A percentile compares a stretch with the other conserved stretches of the same genome.
These are phyloP conservation scores for Glycine soja DNA, from an alignment of 306 rosid genomes.

Conservation along the genomic window DNA sequence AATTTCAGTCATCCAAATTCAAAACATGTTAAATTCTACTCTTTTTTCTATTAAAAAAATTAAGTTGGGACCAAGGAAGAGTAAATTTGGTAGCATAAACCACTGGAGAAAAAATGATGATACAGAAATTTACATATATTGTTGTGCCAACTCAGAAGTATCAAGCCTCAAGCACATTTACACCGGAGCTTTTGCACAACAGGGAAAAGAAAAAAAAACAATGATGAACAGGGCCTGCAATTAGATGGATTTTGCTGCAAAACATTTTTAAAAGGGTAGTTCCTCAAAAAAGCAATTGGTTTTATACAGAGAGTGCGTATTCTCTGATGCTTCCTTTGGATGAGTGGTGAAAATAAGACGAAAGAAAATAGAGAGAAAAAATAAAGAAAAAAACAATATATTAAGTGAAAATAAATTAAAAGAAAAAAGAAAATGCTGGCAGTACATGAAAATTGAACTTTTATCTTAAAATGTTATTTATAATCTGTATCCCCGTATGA, in stretches of 20 bases:
- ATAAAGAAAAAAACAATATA: no score
- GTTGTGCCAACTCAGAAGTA: not conserved
- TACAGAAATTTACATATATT: not conserved
- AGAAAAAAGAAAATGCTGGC: no score
- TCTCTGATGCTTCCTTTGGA: not conserved
- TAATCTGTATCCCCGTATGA: no score
- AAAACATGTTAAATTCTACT: not conserved
- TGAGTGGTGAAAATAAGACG: not conserved
- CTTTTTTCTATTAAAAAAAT: not conserved
- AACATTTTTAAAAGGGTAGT: not conserved
- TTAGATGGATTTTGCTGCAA: not conserved
- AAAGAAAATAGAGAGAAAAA: not conserved
- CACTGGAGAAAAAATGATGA: no score
- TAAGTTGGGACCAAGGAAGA: conserved; percentile 14
- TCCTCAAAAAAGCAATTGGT: not conserved
- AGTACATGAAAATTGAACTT: no score
- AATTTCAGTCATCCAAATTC: conserved; percentile 12
- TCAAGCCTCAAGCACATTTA: not conserved
- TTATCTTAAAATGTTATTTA: no score
- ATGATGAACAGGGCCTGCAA: not conserved
- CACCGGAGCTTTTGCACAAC: not conserved
- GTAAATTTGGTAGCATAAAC: not conserved
- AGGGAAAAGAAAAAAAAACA: not conserved
- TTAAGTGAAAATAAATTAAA: no score
- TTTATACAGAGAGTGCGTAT: not conserved